Conservation (phyloP, 768 basidiomycete genomes). For the Suillus plorans region DNA sequence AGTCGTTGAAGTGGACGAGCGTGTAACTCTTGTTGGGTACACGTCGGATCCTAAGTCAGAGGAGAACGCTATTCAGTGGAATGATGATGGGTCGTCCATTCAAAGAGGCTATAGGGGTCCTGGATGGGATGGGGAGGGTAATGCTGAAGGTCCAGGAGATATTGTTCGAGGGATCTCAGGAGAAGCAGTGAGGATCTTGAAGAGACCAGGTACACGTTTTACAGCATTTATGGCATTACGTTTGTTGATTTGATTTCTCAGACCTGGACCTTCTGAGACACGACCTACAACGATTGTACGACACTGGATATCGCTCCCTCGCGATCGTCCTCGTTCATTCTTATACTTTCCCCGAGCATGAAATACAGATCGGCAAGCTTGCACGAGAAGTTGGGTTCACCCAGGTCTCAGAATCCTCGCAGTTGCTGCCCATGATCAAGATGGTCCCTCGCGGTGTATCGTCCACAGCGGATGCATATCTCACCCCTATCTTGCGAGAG, state of each 20-base stretch:
- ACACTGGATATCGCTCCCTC: constrained; percentile 81
- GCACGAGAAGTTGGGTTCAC: constrained; percentile 84
- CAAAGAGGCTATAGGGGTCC: constrained; percentile 69
- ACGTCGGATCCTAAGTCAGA: constrained; percentile 85
- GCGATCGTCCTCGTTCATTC: constrained; percentile 92
- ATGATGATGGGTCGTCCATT: constrained; percentile 66
- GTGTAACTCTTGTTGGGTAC: constrained; percentile 92
- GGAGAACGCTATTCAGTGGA: constrained; percentile 74
- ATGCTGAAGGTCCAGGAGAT: constrained; percentile 78
- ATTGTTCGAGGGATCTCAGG: constrained; percentile 83
- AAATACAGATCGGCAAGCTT: constrained; percentile 65
- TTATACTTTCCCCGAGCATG: constrained; percentile 89
- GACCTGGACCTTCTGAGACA: constrained; percentile 52
- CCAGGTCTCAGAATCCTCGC: constrained; percentile 86
- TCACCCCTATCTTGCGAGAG: constrained; percentile 81
- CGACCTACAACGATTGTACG: constrained; percentile 71
- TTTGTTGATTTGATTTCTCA: constrained; percentile 21
- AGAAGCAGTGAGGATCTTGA: constrained; percentile 84
- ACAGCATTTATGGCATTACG: constrained; percentile 9
- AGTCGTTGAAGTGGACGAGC: constrained; percentile 73
- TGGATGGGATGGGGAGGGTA: constrained; percentile 69
- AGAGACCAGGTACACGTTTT: constrained; percentile 55
- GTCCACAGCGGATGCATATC: constrained; percentile 92
- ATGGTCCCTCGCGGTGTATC: constrained; percentile 92
- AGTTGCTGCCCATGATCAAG: constrained; percentile 92